phyloP scores from a whole-genome alignment of 2,329 filamentous ascomycete genomes.

The Fusarium mexicanum region DNA sequence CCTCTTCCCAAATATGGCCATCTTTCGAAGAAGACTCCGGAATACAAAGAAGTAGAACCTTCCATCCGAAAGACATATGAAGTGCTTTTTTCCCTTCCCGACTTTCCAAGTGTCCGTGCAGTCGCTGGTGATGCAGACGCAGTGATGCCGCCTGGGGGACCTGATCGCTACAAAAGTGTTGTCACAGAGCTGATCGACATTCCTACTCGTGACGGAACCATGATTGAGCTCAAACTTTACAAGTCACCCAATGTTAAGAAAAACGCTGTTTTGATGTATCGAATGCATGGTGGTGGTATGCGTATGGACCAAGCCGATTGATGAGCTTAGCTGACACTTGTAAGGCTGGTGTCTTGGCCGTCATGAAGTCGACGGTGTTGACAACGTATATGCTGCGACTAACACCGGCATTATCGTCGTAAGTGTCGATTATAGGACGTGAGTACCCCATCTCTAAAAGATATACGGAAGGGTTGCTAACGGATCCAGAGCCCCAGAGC shows the following conservation, averaged over 20 bases:
- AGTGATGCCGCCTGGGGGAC: slow-evolving; percentile 25
- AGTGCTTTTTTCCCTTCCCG: background rate
- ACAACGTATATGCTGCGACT: slow-evolving; percentile 35
- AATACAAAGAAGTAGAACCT: slow-evolving; percentile 3
- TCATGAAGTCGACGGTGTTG: slow-evolving; percentile 38
- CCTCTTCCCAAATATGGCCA: slow-evolving; percentile 34
- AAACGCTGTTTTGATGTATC: slow-evolving; percentile 35
- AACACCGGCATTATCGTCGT: slow-evolving; percentile 34
- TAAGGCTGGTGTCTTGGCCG: slow-evolving; percentile 36
- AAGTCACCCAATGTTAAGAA: slow-evolving; percentile 3
- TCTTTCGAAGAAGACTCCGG: slow-evolving; percentile 14
- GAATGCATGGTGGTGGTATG: slow-evolving; percentile 41
- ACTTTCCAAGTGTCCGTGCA: slow-evolving; percentile 7
- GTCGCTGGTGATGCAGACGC: slow-evolving; percentile 23
- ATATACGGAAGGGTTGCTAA: background rate
- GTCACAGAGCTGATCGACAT: slow-evolving; percentile 25
- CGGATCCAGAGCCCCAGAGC: slow-evolving; percentile 28
- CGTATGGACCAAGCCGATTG: background rate
- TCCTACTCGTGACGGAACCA: slow-evolving; percentile 24
- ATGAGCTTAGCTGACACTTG: background rate
- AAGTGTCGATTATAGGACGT: slow-evolving; percentile 38
- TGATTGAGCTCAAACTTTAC: slow-evolving; percentile 36
- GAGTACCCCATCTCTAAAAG: background rate
- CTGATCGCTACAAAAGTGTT: slow-evolving; percentile 25
- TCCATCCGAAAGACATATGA: background rate